Percentiles rank a stretch among this genome's conserved stretches.
These are phyloP conservation scores for Capronia epimyces DNA, from an alignment of 2,329 filamentous ascomycete species.

Conservation along the genomic window DNA sequence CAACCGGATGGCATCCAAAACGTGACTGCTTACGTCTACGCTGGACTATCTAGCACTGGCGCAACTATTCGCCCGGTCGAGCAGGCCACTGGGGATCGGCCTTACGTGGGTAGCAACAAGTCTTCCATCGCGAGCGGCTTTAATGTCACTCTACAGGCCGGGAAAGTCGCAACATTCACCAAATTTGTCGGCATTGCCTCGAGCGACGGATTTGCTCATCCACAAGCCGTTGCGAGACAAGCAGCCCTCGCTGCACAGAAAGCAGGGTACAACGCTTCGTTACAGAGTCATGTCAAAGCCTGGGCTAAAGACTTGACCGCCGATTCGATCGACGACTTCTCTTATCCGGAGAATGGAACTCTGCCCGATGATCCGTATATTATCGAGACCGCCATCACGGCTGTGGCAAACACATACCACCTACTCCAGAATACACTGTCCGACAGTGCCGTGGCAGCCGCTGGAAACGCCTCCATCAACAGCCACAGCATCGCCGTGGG, in stretches of 20 bases:
- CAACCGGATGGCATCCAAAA: constrained; percentile 57
- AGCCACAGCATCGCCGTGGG: constrained; percentile 63
- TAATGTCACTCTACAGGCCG: constrained; percentile 48
- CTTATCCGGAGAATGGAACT: constrained; percentile 51
- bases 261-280: constrained; percentile 52
- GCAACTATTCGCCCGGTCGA: constrained; percentile 39
- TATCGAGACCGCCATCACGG: constrained; percentile 48
- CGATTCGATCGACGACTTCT: constrained; percentile 59
- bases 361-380: constrained; percentile 55
- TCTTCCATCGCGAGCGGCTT: constrained; percentile 62
- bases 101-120: constrained; percentile 51
- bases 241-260: constrained; percentile 49
- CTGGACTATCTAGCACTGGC: constrained; percentile 40
- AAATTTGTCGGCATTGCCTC: constrained; percentile 67
- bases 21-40: constrained; percentile 57
- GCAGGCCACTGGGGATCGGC: constrained; percentile 38
- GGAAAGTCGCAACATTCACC: constrained; percentile 51
- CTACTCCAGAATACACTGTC: constrained; percentile 48
- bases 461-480: constrained; percentile 49
- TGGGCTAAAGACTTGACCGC: constrained; percentile 59
- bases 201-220: constrained; percentile 59
- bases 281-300: constrained; percentile 54
- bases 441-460: constrained; percentile 47
- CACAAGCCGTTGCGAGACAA: constrained; percentile 50
- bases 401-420: constrained; percentile 46